phyloP scores from a whole-genome alignment of 2,329 filamentous ascomycete genomes.

The Apiospora phragmitis region DNA sequence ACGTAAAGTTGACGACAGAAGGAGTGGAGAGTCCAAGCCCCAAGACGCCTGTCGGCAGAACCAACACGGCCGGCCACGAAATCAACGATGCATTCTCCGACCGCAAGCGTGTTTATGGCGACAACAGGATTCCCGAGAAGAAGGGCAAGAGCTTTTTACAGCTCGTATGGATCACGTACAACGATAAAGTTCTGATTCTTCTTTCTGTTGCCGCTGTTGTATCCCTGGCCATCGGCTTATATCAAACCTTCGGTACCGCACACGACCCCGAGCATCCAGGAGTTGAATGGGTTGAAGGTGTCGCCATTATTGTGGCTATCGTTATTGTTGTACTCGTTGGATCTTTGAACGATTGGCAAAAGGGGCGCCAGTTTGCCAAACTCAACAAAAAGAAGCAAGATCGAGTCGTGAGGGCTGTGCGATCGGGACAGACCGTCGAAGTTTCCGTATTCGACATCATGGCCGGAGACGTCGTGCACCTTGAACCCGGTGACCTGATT shows the following conservation, averaged over 20 bases:
- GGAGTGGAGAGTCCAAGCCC: slow-evolving; percentile 25
- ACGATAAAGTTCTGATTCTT: slow-evolving; percentile 78
- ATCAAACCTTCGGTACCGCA: slow-evolving; percentile 67
- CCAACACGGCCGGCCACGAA: slow-evolving; percentile 16
- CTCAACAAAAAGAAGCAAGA: slow-evolving; percentile 80
- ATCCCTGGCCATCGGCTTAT: slow-evolving; percentile 73
- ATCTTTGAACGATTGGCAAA: slow-evolving; percentile 78
- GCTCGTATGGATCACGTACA: slow-evolving; percentile 81
- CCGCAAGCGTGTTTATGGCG: slow-evolving; percentile 68
- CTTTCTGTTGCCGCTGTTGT: slow-evolving; percentile 70
- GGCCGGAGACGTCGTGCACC: slow-evolving; percentile 68
- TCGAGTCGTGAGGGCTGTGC: slow-evolving; percentile 69
- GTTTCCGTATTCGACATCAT: slow-evolving; percentile 69
- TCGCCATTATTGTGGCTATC: slow-evolving; percentile 80
- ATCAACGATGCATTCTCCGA: slow-evolving; percentile 52
- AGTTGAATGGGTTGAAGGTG: slow-evolving; percentile 80
- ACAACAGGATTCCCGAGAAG: slow-evolving; percentile 72
- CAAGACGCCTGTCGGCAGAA: slow-evolving; percentile 14
- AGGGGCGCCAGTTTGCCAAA: slow-evolving; percentile 77
- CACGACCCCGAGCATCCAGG: slow-evolving; percentile 52
- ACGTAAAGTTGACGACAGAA: slow-evolving; percentile 36
- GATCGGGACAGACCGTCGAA: slow-evolving; percentile 69
- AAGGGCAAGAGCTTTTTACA: slow-evolving; percentile 73
- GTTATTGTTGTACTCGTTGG: slow-evolving; percentile 75
- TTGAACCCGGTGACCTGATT: slow-evolving; percentile 75